A percentile compares a stretch with the other conserved stretches of the same genome.
Evolutionary conservation across 805 yeast species (phyloP).

Genomic region (Isabelozyma heimii): DNA sequence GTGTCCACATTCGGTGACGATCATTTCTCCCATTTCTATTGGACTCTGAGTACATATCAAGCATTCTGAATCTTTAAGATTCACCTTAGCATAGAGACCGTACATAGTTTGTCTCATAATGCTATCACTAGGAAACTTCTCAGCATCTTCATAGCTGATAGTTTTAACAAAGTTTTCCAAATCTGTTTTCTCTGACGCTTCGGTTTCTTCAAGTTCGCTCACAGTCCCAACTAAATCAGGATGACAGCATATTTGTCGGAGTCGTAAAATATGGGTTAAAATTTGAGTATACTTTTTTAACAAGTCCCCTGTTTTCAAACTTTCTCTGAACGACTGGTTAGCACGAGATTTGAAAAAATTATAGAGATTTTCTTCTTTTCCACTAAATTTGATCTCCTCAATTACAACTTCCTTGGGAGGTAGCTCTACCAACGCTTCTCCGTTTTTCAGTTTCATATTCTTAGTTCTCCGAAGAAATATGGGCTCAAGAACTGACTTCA

Average conservation of each 20-base stretch:
- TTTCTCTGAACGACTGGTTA: conserved; percentile 55
- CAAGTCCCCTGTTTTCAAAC: conserved; percentile 63
- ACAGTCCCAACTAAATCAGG: conserved; percentile 57
- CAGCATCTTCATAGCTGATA: conserved; percentile 3
- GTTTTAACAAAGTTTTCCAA: conserved; percentile 18
- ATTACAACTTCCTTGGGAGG: conserved; percentile 75
- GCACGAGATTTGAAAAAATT: conserved; percentile 68
- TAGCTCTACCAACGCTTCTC: conserved; percentile 67
- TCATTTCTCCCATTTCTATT: conserved; percentile 49
- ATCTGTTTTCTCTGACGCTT: conserved; percentile 9
- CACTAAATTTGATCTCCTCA: conserved; percentile 64
- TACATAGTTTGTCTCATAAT: conserved; percentile 15
- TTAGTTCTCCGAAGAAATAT: conserved; percentile 82
- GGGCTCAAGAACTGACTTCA: conserved; percentile 84
- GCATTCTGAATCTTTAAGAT: conserved; percentile 60
- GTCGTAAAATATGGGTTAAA: conserved; percentile 75
- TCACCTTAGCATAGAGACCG: conserved; percentile 24
- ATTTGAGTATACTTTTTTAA: conserved; percentile 73
- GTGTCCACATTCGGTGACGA: conserved; percentile 79
- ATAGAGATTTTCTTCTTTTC: conserved; percentile 64
- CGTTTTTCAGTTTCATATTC: conserved; percentile 71
- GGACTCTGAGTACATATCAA: conserved; percentile 79
- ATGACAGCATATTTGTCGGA: conserved; percentile 90
- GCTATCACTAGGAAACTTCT: neutral
- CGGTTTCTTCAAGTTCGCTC: conserved; percentile 48